These are phyloP conservation scores for Mimosa pudica DNA, from an alignment of 306 rosid species.

Conservation along the genomic window DNA sequence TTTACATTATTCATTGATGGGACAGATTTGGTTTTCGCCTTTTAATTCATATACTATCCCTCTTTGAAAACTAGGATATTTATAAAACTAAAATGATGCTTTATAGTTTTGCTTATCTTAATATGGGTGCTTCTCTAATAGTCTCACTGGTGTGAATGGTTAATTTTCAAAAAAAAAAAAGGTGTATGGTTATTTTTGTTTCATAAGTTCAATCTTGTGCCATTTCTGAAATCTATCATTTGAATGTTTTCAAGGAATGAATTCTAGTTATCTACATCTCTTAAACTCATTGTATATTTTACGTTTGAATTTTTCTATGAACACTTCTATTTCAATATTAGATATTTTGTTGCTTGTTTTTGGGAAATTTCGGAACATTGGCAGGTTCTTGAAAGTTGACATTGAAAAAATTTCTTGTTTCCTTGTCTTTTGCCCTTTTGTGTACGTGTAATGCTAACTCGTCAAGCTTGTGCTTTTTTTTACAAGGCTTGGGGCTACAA, in stretches of 20 bases:
- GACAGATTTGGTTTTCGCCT: background rate
- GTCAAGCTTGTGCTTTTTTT: background rate
- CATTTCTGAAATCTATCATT: background rate
- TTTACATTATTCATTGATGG: background rate
- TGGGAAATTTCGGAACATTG: background rate
- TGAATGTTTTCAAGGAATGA: background rate
- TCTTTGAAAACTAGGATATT: background rate
- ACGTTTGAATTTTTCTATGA: background rate
- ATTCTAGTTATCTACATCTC: background rate
- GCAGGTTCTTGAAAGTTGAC: background rate
- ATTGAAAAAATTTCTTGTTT: background rate
- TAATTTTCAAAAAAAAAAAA: background rate
- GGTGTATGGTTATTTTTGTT: background rate
- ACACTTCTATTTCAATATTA: background rate
- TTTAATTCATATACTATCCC: background rate
- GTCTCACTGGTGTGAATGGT: background rate
- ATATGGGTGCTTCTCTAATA: background rate
- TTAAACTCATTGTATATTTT: background rate
- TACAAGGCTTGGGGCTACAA: constrained; percentile 21
- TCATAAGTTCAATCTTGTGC: background rate
- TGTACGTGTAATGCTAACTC: background rate
- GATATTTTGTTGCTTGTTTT: background rate
- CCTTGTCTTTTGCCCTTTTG: background rate
- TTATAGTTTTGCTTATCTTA: background rate
- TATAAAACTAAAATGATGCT: background rate